phyloP scores from a whole-genome alignment of 257 asterid species.

The Petunia axillaris region DNA sequence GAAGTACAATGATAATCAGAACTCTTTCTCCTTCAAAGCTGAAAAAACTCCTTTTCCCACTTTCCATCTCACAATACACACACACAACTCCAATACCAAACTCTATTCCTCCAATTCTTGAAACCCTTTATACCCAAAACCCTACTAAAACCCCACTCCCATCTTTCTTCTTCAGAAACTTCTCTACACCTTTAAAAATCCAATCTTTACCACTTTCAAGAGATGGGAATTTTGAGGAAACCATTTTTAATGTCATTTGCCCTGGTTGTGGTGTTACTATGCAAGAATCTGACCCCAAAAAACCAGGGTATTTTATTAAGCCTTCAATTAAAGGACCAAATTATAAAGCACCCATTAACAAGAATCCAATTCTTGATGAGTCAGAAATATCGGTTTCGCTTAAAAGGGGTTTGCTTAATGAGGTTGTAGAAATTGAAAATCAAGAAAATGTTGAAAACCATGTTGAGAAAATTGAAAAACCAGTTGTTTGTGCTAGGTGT shows the following conservation, averaged over 20 bases:
- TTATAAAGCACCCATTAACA: slow-evolving; percentile 55
- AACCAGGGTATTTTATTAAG: slow-evolving; percentile 60
- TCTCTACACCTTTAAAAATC: slow-evolving; percentile 46
- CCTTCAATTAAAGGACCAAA: slow-evolving; percentile 49
- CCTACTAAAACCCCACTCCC: slow-evolving; percentile 54
- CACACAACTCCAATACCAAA: slow-evolving; percentile 37
- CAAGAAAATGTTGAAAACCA: slow-evolving; percentile 27
- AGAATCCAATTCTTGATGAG: slow-evolving; percentile 59
- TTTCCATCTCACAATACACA: slow-evolving; percentile 38
- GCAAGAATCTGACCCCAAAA: slow-evolving; percentile 74
- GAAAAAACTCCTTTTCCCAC: slow-evolving; percentile 49
- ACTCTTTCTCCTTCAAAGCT: slow-evolving; percentile 58
- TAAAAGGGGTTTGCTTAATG: slow-evolving; percentile 61
- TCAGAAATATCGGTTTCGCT: slow-evolving; percentile 61
- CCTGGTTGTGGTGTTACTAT: slow-evolving; percentile 85
- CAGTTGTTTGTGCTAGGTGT: slow-evolving; percentile 82
- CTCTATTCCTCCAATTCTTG: slow-evolving; percentile 31
- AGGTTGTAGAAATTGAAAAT: slow-evolving; percentile 42
- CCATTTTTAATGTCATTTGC: slow-evolving; percentile 49
- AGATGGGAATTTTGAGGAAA: slow-evolving; percentile 84
- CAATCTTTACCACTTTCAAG: slow-evolving; percentile 45
- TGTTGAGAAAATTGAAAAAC: slow-evolving; percentile 44
- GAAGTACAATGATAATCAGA: slow-evolving; percentile 48
- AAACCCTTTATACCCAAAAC: slow-evolving; percentile 42
- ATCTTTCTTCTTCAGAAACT: slow-evolving; percentile 40